Base-by-base conservation (phyloP, 2,329 filamentous ascomycete species). In the Neurospora crassa region DNA sequence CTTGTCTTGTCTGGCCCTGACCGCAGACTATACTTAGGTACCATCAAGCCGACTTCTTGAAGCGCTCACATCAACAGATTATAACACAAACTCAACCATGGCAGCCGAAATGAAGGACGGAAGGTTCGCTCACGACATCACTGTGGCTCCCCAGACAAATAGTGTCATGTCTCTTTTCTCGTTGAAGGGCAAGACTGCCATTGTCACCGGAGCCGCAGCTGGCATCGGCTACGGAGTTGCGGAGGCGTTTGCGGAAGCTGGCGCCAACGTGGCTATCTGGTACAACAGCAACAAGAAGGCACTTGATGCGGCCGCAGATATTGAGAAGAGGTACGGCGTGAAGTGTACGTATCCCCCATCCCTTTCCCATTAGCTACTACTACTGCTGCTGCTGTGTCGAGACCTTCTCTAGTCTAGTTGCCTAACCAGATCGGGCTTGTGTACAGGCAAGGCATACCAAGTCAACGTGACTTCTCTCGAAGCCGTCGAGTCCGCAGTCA, bases 251-350 rank as follows among this genome's bases (percentile, higher is more conserved):
- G 90, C 90, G 18, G 91, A 93, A 78, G 89, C 90, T 18, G 91
- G 91, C 68, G 90, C 90, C 71, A 90, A 92, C 75, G 88, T 92
- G 29, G 90, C 89, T 40, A 87, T 92, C 69, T 92, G 89, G 88
- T 92, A 91, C 78, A 90, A 91, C 78, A 87, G 83, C 79, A 92
- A 92, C 80, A 85, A 87, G 77, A 87, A 89, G 75, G 89, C 90
- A 14, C 78, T 88, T 14, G 83, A 87, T 18, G 84, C 88, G 71
- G 90, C 91, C 0, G 84, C 84, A 41, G 87, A 88, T 37, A 89
- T 93, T 67, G 88, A 88, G 76, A 84, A 87, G 76, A 85, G 86
- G 29, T 92, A 89, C 75, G 88, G 88, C 2, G 90, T 94, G 63
- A 89, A 90, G 79, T 89, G 89, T 90, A 79, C 78, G 86, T 82